phyloP scores from a whole-genome alignment of 371 early-diverging fungal species.

The Rhizopus delemar region DNA sequence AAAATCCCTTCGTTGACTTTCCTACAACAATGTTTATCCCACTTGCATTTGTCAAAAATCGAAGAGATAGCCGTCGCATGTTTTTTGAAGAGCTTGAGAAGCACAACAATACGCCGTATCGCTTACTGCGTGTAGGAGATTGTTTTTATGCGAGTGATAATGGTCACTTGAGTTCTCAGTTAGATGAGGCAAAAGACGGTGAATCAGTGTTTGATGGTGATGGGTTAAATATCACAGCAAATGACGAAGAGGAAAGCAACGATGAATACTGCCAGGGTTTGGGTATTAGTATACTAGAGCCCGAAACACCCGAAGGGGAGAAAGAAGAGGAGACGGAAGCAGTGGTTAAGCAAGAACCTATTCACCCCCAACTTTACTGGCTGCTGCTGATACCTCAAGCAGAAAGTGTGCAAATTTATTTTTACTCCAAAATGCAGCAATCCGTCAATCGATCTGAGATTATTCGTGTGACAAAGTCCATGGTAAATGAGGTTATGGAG shows the following conservation, averaged over 20 bases:
- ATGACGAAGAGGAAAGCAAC: constrained; percentile 14
- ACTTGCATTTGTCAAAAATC: constrained; percentile 61
- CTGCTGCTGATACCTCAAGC: constrained; percentile 62
- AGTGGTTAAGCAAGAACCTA: constrained; percentile 3
- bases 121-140: constrained; percentile 56
- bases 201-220: constrained; percentile 18
- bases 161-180: background rate
- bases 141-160: constrained; percentile 66
- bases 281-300: constrained; percentile 47
- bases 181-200: background rate
- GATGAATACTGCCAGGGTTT: constrained; percentile 52
- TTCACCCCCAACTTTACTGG: constrained; percentile 61
- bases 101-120: constrained; percentile 50
- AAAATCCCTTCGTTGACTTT: constrained; percentile 67
- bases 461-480: constrained; percentile 57
- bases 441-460: constrained; percentile 59
- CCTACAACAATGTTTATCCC: constrained; percentile 65
- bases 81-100: constrained; percentile 64
- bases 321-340: constrained; percentile 18
- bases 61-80: constrained; percentile 48
- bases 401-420: constrained; percentile 62
- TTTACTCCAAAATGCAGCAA: constrained; percentile 69
- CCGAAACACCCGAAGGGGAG: constrained; percentile 16
- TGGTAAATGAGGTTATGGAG: constrained; percentile 62
- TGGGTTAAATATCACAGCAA: constrained; percentile 22